Base-by-base conservation (phyloP, 2,329 filamentous ascomycete genomes). In the Teratosphaeria zuluensis region DNA sequence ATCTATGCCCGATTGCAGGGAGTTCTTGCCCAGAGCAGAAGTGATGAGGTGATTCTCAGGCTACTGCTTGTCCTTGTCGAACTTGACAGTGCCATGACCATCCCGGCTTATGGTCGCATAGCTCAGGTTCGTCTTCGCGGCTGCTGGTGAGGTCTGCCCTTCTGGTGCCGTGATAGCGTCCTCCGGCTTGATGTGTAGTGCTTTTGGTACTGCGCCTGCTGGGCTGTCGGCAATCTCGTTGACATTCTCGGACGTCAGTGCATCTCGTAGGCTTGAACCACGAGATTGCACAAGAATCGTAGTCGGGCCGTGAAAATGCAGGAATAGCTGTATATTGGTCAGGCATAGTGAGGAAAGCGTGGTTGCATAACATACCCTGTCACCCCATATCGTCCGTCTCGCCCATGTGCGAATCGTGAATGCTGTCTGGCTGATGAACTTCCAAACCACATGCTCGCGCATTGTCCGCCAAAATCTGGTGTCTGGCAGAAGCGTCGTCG, bases 201-300 rank as follows among this genome's bases (percentile, higher is more conserved):
- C 85, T 38, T 83, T 77, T 2, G 84, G 77, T 0, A 89, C 81
- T 1, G 81, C 80, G 0, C 92, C 92, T 0, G 90, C 84, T 33
- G 91, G 88, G 5, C 85, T 80, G 69, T 92, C 87, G 0, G 92
- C 92, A 61, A 96, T 89, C 75, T 97, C 94, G 65, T 95, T 92
- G 58, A 97, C 83, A 64, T 99, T 87, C 55, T 86, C 82, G 31
- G 81, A 79, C 4, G 86, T 89, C 64, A 99, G 78, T 2, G 89
- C 83, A 64, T 99, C 92, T 56, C 84, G 85, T 51, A 95, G 77
- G 16, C 88, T 81, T 24, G 89, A 84, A 14, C 86, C 91, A n/a
- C 92, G 84, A 56, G 90, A 95, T 63, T 95, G 95, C 68, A 99
- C 78, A 51, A 97, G 80, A 54, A 99, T 83, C 1, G 89, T 96